Base-by-base conservation (phyloP, 371 early-diverging fungal genomes). In the Phascolomyces articulosus region DNA sequence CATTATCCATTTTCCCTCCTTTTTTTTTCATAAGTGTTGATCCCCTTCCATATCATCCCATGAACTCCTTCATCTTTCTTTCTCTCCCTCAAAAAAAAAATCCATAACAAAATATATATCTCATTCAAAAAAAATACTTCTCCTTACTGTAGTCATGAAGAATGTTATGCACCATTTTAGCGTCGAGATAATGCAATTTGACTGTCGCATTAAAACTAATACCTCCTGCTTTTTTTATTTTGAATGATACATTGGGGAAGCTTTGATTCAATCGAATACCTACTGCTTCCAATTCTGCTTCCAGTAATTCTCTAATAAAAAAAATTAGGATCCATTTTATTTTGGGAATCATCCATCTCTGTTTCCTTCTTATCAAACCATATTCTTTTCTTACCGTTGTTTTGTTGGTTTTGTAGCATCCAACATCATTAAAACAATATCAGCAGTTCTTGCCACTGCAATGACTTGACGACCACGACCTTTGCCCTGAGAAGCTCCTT, bases 161-260 rank as follows among this genome's bases (percentile, higher is more conserved):
- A 75, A 99, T 96, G 57, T 91, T 88, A 61, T 96, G 90, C 2
- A 98, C 97, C 77, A 96, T 86, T 70, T 92, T 92, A 66, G 95
- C 94, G 74, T 91, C 95, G 58, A 99, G 81, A 63, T 90, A 77
- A 13, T 97, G 93, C 56, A 97, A 86, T 69, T 95, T 95, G 71
- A 90, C 88, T 4, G 98, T 96, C 4, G 95, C 90, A 66, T 93
- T 98, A 71, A 96, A 95, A 64, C 91, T 93, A 63, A 99, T 92
- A 40, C 99, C 99, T 21, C 99, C 99, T 54, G 96, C 97, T 59
- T 95, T 99, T 77, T 97, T 98, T 71, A 95, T 89, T 80, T 98
- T 96, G 88, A 97, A 93, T 70, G 95, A 91, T 65, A 96, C 97
- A 67, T 99, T 97, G 15, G 99, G 99, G 69, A 85, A 85, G 40